A percentile compares a stretch with the other conserved stretches of the same genome.
Evolutionary conservation across 108 stramenopile genomes (phyloP).

Genomic region (Cyclotella distinguenda): DNA sequence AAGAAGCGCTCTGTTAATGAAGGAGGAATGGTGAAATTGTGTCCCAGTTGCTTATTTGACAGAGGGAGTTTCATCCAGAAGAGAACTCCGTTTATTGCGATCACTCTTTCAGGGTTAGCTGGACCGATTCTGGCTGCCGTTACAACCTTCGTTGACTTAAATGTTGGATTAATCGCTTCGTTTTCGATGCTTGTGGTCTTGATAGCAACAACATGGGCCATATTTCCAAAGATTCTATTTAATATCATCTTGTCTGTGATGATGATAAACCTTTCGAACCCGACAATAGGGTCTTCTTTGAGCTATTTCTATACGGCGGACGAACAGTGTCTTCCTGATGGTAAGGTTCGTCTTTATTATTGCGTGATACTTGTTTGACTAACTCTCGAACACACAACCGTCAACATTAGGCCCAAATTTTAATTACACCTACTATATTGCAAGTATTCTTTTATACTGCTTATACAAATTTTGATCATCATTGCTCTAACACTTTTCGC

Average conservation of each 20-base stretch:
- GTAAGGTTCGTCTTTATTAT: slow-evolving; percentile 12
- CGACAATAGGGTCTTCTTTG: slow-evolving; percentile 34
- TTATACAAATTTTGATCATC: not conserved
- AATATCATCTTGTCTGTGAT: slow-evolving; percentile 34
- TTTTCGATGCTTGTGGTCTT: slow-evolving; percentile 29
- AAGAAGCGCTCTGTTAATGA: slow-evolving; percentile 34
- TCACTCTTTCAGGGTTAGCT: slow-evolving; percentile 43
- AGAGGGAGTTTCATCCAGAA: slow-evolving; percentile 36
- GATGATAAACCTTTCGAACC: slow-evolving; percentile 21
- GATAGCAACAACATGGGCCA: slow-evolving; percentile 19
- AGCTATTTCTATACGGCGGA: slow-evolving; percentile 41
- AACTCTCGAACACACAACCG: too few relatives aligned
- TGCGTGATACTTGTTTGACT: not conserved
- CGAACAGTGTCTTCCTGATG: slow-evolving; percentile 38
- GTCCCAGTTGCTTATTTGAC: slow-evolving; percentile 40
- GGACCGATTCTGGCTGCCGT: slow-evolving; percentile 43
- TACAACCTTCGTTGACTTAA: slow-evolving; percentile 37
- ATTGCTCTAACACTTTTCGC: not conserved
- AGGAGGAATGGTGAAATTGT: slow-evolving; percentile 34
- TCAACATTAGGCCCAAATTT: slow-evolving; percentile 31
- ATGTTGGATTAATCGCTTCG: slow-evolving; percentile 26
- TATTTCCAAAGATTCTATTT: slow-evolving; percentile 22
- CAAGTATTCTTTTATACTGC: not conserved
- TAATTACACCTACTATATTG: slow-evolving; percentile 47
- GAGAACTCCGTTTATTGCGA: slow-evolving; percentile 38